Evolutionary conservation across 352 stramenopile species (phyloP).

Genomic region (Phytophthora crassamura): DNA sequence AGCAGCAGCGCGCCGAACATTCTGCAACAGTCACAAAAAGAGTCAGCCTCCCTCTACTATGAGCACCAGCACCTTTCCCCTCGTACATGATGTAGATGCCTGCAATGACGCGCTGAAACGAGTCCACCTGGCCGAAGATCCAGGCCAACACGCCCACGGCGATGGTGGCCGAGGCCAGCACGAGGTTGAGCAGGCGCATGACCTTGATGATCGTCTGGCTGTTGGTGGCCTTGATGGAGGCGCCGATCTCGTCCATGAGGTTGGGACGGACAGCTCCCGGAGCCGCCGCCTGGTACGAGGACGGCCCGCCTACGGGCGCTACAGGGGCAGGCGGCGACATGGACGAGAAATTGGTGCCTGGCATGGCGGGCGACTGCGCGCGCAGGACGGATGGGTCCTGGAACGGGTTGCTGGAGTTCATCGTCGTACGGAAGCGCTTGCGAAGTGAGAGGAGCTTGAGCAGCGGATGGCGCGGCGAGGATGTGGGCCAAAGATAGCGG

Average conservation of each 20-base stretch:
- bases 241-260: slow-evolving; percentile 87
- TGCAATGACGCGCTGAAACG: slow-evolving; percentile 84
- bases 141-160: slow-evolving; percentile 74
- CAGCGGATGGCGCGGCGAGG: background rate
- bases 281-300: slow-evolving; percentile 42
- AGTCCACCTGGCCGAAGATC: slow-evolving; percentile 80
- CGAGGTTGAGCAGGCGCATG: slow-evolving; percentile 81
- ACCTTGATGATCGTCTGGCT: slow-evolving; percentile 81
- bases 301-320: slow-evolving; percentile 27
- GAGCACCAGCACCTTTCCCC: background rate
- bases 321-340: slow-evolving; percentile 49
- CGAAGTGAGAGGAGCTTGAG: slow-evolving; percentile 16
- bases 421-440: slow-evolving; percentile 17
- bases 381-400: slow-evolving; percentile 53
- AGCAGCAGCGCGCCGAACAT: slow-evolving; percentile 84
- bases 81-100: slow-evolving; percentile 90
- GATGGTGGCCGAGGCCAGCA: slow-evolving; percentile 79
- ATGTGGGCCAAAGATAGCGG: slow-evolving; percentile 19
- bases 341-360: slow-evolving; percentile 32
- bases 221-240: slow-evolving; percentile 86
- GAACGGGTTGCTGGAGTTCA: slow-evolving; percentile 45
- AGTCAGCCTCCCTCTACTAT: background rate
- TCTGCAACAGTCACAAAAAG: slow-evolving; percentile 38
- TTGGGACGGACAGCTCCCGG: slow-evolving; percentile 48
- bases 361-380: slow-evolving; percentile 32